Base-by-base conservation (phyloP, 768 basidiomycete genomes). In the Xerocomellus amylosporus region DNA sequence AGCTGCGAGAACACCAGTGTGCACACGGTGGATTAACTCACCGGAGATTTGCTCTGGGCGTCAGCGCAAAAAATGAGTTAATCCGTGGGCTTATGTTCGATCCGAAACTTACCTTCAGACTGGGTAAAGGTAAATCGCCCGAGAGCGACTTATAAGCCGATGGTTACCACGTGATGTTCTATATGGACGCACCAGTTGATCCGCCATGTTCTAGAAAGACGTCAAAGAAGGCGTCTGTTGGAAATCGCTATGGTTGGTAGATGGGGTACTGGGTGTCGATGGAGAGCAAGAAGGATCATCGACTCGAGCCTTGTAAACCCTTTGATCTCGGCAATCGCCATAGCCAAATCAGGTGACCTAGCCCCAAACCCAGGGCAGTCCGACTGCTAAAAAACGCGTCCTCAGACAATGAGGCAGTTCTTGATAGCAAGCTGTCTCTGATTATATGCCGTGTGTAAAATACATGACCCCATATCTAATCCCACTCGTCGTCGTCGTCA, bases 31-130 rank as follows among this genome's bases (percentile, higher is more conserved):
- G 43, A 55, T 39, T 15, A 34, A 73, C 85, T 43, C 67, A 92
- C 93, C 93, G 66, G 91, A 84, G 65, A 95, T 91, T 80, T 94
- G 92, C 72, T 95, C 93, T 96, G 69, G 31, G 59, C 14, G n/a
- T 54, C 46, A 36, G 40, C 24, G 34, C 43, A 34, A 42, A 24
- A 26, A n/a, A 53, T 30, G 26, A 49, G 38, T 47, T 13, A 26
- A 46, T 15, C 14, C 17, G 20, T 34, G 4, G 22, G 24, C n/a
- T 4, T 5, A 6, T 26, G 2, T 30, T 20, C n/a, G 31, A 40
- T 46, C 51, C n/a, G 53, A 47, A 39, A 62, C 71, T 61, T 67
- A 86, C 85, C 82, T 75, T 83, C 80, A 68, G 82, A 79, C 85
- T 87, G 20, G 13, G 19, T 31, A 1, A 38, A 52, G 13, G 19